Conservation (phyloP, 2,329 filamentous ascomycete species). For the Emergomyces pasteurianus region DNA sequence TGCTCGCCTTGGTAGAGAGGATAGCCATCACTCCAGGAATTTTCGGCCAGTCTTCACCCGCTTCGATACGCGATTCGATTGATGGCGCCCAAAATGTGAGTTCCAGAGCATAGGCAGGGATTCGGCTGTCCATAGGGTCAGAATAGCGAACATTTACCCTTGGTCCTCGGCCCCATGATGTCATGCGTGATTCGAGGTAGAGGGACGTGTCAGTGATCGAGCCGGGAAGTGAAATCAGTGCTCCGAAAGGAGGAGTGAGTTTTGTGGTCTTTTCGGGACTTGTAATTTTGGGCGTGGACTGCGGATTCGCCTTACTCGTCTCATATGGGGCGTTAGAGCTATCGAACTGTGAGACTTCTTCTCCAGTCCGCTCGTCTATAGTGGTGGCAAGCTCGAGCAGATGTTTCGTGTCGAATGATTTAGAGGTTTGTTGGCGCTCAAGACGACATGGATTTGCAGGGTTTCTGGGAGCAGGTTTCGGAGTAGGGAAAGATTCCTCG, state of each 20-base stretch:
- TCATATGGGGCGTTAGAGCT: background rate
- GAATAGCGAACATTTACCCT: conserved; percentile 58
- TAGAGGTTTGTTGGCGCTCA: background rate
- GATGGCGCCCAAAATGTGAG: conserved; percentile 61
- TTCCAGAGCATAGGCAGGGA: conserved; percentile 73
- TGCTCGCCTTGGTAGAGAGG: conserved; percentile 66
- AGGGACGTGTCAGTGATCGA: conserved; percentile 56
- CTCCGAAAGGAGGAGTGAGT: conserved; percentile 43
- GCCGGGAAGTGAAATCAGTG: conserved; percentile 51
- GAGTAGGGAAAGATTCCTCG: background rate
- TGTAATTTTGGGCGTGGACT: background rate
- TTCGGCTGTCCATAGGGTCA: conserved; percentile 50
- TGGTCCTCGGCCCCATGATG: conserved; percentile 64
- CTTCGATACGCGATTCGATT: conserved; percentile 48
- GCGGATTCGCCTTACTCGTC: conserved; percentile 1
- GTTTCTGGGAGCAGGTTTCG: background rate
- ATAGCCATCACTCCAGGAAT: conserved; percentile 51
- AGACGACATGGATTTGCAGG: background rate
- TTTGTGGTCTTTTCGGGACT: conserved; percentile 11
- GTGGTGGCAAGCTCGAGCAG: conserved; percentile 27
- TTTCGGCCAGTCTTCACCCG: conserved; percentile 44
- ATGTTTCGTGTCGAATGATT: background rate
- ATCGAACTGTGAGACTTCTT: conserved; percentile 16
- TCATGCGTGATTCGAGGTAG: conserved; percentile 52
- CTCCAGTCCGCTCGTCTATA: conserved; percentile 32